A percentile compares a stretch with the other conserved stretches of the same genome.
Conservation (phyloP, 805 yeast species). For the Phaffomyces opuntiae region DNA sequence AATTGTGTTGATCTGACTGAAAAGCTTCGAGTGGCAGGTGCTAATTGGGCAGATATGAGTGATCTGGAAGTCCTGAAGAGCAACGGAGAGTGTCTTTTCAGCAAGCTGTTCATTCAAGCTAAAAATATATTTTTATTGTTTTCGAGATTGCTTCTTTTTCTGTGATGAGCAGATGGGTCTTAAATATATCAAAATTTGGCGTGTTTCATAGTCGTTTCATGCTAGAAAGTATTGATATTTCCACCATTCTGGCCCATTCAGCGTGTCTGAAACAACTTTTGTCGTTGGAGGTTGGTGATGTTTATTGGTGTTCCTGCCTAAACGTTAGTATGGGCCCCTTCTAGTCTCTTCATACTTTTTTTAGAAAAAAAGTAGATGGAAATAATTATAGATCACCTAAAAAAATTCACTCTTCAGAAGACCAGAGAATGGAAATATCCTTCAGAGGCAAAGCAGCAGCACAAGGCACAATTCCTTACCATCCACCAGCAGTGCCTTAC, state of each 20-base stretch:
- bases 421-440: constrained; percentile 6
- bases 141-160: neutral
- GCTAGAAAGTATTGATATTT: neutral
- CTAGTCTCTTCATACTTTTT: no score
- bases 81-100: no score
- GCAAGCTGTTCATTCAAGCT: no score
- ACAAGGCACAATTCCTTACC: neutral
- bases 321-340: no score
- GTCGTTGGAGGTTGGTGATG: no score
- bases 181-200: no score
- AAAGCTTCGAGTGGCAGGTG: neutral
- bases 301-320: neutral
- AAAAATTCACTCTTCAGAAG: neutral
- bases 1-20: neutral
- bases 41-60: no score
- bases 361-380: no score
- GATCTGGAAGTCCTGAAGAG: no score
- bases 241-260: no score
- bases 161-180: neutral
- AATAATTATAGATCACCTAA: no score
- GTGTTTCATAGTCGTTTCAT: neutral
- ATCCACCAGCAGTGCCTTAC: constrained; percentile 3
- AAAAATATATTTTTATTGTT: neutral
- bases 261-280: no score
- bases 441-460: constrained; percentile 12